Conservation (phyloP, 345 rosid genomes). For the Hypericum perforatum region DNA sequence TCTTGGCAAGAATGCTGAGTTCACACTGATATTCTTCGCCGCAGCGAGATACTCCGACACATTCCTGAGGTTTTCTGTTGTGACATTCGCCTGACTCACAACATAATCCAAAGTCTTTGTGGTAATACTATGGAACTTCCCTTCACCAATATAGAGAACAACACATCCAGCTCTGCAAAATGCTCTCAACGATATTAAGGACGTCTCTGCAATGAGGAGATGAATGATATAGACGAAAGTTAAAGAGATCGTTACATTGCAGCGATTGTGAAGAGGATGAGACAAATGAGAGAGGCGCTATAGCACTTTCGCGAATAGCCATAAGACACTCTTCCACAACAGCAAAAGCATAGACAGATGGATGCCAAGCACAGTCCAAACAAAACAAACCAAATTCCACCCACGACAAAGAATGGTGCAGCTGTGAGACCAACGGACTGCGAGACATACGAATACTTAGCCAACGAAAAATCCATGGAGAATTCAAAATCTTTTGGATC, state of each 20-base stretch:
- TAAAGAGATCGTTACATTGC: slow-evolving; percentile 49
- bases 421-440: slow-evolving; percentile 81
- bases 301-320: slow-evolving; percentile 78
- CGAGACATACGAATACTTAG: slow-evolving; percentile 14
- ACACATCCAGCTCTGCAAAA: slow-evolving; percentile 62
- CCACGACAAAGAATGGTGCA: slow-evolving; percentile 54
- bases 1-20: slow-evolving; percentile 34
- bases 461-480: too few relatives aligned
- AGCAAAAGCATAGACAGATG: slow-evolving; percentile 63
- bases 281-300: slow-evolving; percentile 74
- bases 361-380: slow-evolving; percentile 48
- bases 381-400: slow-evolving; percentile 59
- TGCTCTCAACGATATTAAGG: neutral
- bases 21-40: slow-evolving; percentile 48
- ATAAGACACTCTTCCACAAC: slow-evolving; percentile 54
- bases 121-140: slow-evolving; percentile 65
- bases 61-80: slow-evolving; percentile 63
- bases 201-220: neutral
- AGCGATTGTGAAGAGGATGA: slow-evolving; percentile 61
- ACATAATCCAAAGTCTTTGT: slow-evolving; percentile 55
- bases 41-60: slow-evolving; percentile 76
- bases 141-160: slow-evolving; percentile 80
- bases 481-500: too few relatives aligned
- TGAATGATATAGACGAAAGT: neutral
- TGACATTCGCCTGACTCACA: slow-evolving; percentile 55